Base-by-base conservation (phyloP, 768 basidiomycete species). In the Symmetrospora coprosmae region DNA sequence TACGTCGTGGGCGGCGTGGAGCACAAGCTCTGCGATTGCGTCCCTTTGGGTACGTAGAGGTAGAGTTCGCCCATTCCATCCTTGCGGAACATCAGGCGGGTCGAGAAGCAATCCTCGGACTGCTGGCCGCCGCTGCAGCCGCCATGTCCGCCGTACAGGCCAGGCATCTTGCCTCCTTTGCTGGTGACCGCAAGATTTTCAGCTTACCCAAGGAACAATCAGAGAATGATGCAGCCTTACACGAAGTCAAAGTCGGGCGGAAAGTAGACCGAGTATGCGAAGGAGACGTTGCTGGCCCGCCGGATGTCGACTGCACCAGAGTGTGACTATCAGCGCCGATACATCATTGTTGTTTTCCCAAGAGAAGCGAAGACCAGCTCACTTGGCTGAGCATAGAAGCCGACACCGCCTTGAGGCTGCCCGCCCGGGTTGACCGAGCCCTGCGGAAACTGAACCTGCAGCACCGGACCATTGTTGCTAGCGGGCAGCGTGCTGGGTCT, bases 161-260 rank as follows among this genome's bases (percentile, higher is more conserved):
- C 61, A 2, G 69, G 69, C 3, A 70, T 61, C 56, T 70, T 70
- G 31, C 69, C 69, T 6, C 65, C 69, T 60, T 69, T 69, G 52
- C 63, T 45, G 55, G 33, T 45, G 14, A 52, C 34, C 27, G 23
- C 50, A 38, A 52, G 9, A 11, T n/a, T n/a, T n/a, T n/a, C 50
- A 37, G 27, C 11, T 19, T 14, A 37, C 16, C n/a, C 45, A 11
- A 9, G 11, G 9, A 46, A 4, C 8, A 34, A 27, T 16, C 27
- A 5, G 4, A n/a, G 5, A n/a, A 27, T 5, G 19, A 35, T 4
- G 9, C n/a, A 52, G 16, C 43, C 55, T 46, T 11, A 58, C 55
- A 58, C 68, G 53, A 68, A 69, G 52, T 70, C 55, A 49, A 68
- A 70, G 3, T 62, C 67, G 27, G 39, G 31, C 11, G 66, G 66